These are phyloP conservation scores for Friedmanniomyces endolithicus DNA, from an alignment of 495 filamentous ascomycete genomes.

Conservation along the genomic window DNA sequence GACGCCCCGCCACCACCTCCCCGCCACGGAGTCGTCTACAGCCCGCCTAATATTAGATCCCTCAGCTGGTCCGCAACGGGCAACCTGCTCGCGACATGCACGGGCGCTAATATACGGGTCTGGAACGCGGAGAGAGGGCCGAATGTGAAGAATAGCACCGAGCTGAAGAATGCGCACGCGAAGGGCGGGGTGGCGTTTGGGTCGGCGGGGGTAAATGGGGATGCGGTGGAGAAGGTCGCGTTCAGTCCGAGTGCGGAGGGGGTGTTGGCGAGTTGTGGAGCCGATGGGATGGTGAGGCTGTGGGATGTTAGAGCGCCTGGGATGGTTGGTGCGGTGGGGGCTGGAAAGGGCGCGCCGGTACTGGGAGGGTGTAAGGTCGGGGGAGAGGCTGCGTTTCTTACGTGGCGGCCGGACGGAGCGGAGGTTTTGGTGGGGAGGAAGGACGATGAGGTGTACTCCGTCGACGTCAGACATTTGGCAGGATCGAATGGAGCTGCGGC, in stretches of 20 bases:
- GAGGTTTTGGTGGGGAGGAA: slow-evolving; percentile 74
- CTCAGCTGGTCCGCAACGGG: slow-evolving; percentile 86
- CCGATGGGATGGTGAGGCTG: slow-evolving; percentile 74
- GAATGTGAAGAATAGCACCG: slow-evolving; percentile 18
- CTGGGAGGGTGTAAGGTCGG: slow-evolving; percentile 49
- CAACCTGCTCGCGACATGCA: slow-evolving; percentile 73
- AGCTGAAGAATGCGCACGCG: slow-evolving; percentile 38
- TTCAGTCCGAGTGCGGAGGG: slow-evolving; percentile 85
- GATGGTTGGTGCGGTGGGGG: slow-evolving; percentile 58
- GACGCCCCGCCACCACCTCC: slow-evolving; percentile 18
- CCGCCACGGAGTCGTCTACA: neutral
- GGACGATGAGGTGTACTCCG: slow-evolving; percentile 36
- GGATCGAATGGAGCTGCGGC: neutral
- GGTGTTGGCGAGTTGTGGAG: slow-evolving; percentile 73
- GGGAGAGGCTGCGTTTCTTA: slow-evolving; percentile 7
- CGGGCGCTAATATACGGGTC: slow-evolving; percentile 50
- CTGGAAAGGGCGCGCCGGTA: slow-evolving; percentile 50
- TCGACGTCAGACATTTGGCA: slow-evolving; percentile 4
- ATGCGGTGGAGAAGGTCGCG: slow-evolving; percentile 68
- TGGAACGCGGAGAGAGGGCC: slow-evolving; percentile 21
- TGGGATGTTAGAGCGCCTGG: slow-evolving; percentile 88
- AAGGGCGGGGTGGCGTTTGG: slow-evolving; percentile 4
- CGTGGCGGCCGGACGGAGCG: slow-evolving; percentile 76
- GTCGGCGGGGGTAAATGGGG: slow-evolving; percentile 45
- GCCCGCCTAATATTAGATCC: slow-evolving; percentile 44